phyloP scores from a whole-genome alignment of 768 basidiomycete species.

The Suillus luteus region DNA sequence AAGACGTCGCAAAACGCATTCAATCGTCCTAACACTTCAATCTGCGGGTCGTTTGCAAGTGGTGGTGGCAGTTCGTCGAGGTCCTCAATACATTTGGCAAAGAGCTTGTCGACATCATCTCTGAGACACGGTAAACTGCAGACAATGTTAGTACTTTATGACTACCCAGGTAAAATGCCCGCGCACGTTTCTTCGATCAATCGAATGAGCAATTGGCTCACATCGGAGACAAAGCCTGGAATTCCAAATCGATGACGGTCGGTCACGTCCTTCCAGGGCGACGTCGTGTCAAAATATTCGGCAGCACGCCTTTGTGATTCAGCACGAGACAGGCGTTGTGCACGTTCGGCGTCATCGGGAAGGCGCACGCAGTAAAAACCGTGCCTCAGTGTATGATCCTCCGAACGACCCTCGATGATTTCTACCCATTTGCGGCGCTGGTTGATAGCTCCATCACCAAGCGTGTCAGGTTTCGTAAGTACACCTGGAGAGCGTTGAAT shows the following conservation, averaged over 20 bases:
- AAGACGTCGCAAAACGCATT: conserved; percentile 47
- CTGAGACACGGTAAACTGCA: conserved; percentile 51
- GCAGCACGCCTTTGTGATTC: conserved; percentile 41
- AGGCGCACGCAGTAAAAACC: conserved; percentile 71
- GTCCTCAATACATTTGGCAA: conserved; percentile 36
- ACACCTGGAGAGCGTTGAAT: conserved; percentile 45
- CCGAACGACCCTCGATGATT: conserved; percentile 46
- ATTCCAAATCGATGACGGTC: conserved; percentile 57
- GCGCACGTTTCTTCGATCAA: conserved; percentile 58
- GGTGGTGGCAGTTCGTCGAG: conserved; percentile 44
- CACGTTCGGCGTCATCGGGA: conserved; percentile 58
- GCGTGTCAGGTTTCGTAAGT: conserved; percentile 68
- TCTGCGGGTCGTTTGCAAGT: conserved; percentile 40
- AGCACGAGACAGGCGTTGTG: conserved; percentile 33
- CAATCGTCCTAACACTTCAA: conserved; percentile 47
- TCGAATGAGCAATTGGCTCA: conserved; percentile 52
- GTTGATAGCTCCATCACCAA: conserved; percentile 45
- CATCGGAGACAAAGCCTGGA: conserved; percentile 49
- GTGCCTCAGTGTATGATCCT: conserved; percentile 44
- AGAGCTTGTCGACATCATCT: conserved; percentile 40
- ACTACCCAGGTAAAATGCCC: background rate
- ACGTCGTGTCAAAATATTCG: conserved; percentile 47
- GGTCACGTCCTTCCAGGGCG: conserved; percentile 54
- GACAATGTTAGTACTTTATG: conserved; percentile 7
- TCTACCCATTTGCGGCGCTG: conserved; percentile 48